Percentiles rank a stretch among this genome's conserved stretches.
Conservation (phyloP, 108 stramenopile genomes). For the Nannochloropsis salina region DNA sequence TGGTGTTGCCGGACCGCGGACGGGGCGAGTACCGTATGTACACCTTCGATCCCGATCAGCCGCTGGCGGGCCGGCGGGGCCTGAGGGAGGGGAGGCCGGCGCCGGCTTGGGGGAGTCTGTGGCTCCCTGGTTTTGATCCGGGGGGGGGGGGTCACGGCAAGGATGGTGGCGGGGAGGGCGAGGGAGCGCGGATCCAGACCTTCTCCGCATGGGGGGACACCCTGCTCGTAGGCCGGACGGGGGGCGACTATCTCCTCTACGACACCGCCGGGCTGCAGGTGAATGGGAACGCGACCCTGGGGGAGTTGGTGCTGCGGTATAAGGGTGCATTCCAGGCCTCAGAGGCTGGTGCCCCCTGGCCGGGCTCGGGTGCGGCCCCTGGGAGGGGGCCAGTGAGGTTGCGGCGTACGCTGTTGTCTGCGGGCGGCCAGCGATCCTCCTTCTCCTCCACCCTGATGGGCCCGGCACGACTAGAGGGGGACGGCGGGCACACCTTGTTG, state of each 20-base stretch:
- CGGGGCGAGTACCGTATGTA: not conserved
- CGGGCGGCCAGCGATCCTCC: not conserved
- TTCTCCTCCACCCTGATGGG: not conserved
- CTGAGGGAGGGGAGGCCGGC: not conserved
- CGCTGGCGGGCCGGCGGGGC: not conserved
- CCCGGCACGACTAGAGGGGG: not conserved
- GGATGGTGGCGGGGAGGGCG: not conserved
- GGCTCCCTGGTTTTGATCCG: not conserved
- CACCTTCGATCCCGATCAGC: not conserved
- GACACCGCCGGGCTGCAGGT: not conserved
- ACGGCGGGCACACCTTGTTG: not conserved
- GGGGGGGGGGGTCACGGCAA: not conserved
- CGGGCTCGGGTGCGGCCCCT: not conserved
- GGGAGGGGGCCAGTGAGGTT: not conserved
- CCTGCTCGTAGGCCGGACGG: not conserved
- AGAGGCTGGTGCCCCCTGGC: not conserved
- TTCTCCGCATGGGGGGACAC: not conserved
- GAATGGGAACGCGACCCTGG: not conserved
- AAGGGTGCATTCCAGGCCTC: not conserved
- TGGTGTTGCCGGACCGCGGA: not conserved
- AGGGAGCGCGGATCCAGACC: not conserved
- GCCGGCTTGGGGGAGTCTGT: not conserved
- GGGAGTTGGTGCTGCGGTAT: not conserved
- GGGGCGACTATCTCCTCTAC: not conserved
- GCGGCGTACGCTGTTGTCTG: not conserved